A percentile compares a stretch with the other conserved stretches of the same genome.
These are phyloP conservation scores for Microglena sp. DNA, from an alignment of 139 green algal species.

Conservation along the genomic window DNA sequence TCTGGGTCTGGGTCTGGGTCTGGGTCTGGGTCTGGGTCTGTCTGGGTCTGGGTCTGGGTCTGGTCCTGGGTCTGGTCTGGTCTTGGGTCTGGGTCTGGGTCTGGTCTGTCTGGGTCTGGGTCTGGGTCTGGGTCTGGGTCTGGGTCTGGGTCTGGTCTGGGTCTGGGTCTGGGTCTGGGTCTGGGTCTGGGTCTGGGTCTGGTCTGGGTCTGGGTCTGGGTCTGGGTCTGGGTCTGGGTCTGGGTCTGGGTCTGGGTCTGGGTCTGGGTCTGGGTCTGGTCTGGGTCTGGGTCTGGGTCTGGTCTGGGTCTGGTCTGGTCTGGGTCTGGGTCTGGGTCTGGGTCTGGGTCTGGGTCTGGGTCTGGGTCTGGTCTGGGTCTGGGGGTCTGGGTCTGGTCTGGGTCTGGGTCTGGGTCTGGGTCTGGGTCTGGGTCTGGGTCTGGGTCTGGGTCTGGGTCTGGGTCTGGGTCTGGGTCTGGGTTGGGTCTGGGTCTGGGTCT, in stretches of 20 bases:
- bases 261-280: constrained; percentile 4
- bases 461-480: constrained; percentile 10
- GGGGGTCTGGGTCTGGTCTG: not conserved
- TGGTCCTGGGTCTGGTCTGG: constrained; percentile 3
- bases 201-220: constrained; percentile 1
- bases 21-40: constrained; percentile 2
- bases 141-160: constrained; percentile 1
- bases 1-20: constrained; percentile 2
- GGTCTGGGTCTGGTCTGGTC: not conserved
- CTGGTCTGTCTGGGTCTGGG: constrained; percentile 5
- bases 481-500: constrained; percentile 3
- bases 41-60: constrained; percentile 1
- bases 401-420: not conserved
- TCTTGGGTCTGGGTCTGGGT: not conserved
- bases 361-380: not conserved
- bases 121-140: constrained; percentile 3
- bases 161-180: constrained; percentile 1
- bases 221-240: not conserved
- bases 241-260: not conserved
- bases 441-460: constrained; percentile 9
- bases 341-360: constrained; percentile 4
- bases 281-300: constrained; percentile 2
- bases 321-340: constrained; percentile 3
- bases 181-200: constrained; percentile 2
- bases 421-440: constrained; percentile 4